phyloP scores from a whole-genome alignment of 2,329 filamentous ascomycete species.

The Leptographium wingfieldii region DNA sequence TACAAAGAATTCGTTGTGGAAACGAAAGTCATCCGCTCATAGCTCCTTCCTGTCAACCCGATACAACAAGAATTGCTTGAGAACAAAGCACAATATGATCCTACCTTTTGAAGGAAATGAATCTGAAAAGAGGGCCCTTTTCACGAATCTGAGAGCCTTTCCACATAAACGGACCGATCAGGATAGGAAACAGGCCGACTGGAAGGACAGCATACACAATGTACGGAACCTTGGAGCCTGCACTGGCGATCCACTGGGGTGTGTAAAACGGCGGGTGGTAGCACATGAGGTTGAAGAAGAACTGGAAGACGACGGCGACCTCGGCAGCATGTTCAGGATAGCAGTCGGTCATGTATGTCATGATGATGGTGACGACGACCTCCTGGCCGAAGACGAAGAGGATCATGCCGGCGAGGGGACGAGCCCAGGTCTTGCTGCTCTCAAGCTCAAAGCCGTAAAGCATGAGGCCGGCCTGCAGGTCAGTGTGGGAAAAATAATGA shows the following conservation, averaged over 20 bases:
- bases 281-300: constrained; percentile 12
- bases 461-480: neutral
- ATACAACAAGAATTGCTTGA: too few species aligned
- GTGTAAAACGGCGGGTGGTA: constrained; percentile 12
- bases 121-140: neutral
- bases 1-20: too few species aligned
- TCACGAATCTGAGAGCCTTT: constrained; percentile 9
- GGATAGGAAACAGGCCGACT: constrained; percentile 6
- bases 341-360: constrained; percentile 13
- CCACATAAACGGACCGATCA: constrained; percentile 9
- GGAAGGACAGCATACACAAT: constrained; percentile 9
- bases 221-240: constrained; percentile 9
- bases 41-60: too few species aligned
- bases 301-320: constrained; percentile 11
- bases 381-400: constrained; percentile 1
- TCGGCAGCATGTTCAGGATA: constrained; percentile 11
- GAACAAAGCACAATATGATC: too few species aligned
- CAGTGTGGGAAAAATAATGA: too few species aligned
- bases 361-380: constrained; percentile 9
- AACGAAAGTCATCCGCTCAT: too few species aligned
- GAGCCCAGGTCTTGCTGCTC: constrained; percentile 6
- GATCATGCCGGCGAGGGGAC: constrained; percentile 3
- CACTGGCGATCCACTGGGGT: constrained; percentile 8
- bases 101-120: neutral
- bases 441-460: constrained; percentile 5